phyloP scores from a whole-genome alignment of 768 basidiomycete species.

The Xerocomus brunneocitrinus region DNA sequence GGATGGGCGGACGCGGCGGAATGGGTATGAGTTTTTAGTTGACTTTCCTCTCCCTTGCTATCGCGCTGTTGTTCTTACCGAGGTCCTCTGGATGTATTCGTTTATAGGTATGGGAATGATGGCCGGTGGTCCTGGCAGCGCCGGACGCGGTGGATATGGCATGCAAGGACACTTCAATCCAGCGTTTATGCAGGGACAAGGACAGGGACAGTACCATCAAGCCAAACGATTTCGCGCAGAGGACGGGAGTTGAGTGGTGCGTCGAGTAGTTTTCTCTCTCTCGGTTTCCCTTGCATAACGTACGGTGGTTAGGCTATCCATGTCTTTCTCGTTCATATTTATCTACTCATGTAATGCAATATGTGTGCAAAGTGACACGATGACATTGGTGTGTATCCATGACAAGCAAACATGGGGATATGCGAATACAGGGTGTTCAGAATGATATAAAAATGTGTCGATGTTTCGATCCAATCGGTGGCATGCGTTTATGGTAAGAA shows the following conservation, averaged over 20 bases:
- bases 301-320: neutral
- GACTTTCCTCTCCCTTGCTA: constrained; percentile 9
- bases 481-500: neutral
- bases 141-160: constrained; percentile 38
- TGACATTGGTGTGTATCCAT: neutral
- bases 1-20: constrained; percentile 44
- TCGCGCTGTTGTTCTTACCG: constrained; percentile 29
- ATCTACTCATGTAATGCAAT: constrained; percentile 29
- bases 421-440: neutral
- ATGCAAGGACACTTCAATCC: constrained; percentile 70
- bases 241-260: constrained; percentile 36
- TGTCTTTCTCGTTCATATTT: constrained; percentile 3
- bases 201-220: constrained; percentile 39
- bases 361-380: neutral
- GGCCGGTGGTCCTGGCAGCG: constrained; percentile 34
- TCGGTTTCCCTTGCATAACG: neutral
- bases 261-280: neutral
- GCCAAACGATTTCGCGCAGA: constrained; percentile 55
- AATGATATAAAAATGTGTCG: neutral
- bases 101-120: constrained; percentile 52
- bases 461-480: neutral
- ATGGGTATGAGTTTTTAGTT: constrained; percentile 47
- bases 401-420: neutral
- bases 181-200: constrained; percentile 57
- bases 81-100: constrained; percentile 26